Percentiles rank a stretch among this genome's conserved stretches.
Conservation (phyloP, 495 filamentous ascomycete genomes). For the Pseudotulostoma volvatum region DNA sequence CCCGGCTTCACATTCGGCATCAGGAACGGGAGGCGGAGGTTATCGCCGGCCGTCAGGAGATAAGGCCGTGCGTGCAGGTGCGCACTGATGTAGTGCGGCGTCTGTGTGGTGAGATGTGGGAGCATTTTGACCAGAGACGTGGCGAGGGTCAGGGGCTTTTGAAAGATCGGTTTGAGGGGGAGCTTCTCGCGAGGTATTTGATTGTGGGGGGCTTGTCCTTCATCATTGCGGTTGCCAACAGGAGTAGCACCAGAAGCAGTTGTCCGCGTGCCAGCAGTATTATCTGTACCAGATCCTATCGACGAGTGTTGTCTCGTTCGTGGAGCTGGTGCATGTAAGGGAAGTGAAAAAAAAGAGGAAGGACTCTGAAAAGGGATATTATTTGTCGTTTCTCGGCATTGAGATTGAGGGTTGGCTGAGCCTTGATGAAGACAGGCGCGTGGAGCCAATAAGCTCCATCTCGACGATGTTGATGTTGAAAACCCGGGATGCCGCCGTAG, state of each 20-base stretch:
- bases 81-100: slow-evolving; percentile 67
- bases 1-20: slow-evolving; percentile 73
- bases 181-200: slow-evolving; percentile 18
- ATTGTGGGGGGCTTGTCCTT: slow-evolving; percentile 5
- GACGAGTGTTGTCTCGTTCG: slow-evolving; percentile 7
- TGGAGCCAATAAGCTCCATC: no score
- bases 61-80: slow-evolving; percentile 81
- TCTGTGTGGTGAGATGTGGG: slow-evolving; percentile 61
- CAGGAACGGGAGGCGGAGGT: slow-evolving; percentile 81
- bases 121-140: slow-evolving; percentile 49
- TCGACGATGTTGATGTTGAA: slow-evolving; percentile 23
- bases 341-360: slow-evolving; percentile 11
- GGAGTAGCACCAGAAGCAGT: slow-evolving; percentile 5
- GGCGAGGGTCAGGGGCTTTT: slow-evolving; percentile 27
- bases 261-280: background rate
- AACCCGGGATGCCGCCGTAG: slow-evolving; percentile 19
- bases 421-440: slow-evolving; percentile 15
- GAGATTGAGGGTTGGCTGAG: slow-evolving; percentile 9
- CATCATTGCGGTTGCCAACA: no score
- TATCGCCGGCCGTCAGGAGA: slow-evolving; percentile 76
- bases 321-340: slow-evolving; percentile 1
- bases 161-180: slow-evolving; percentile 21
- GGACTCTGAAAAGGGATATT: slow-evolving; percentile 16
- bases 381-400: slow-evolving; percentile 11
- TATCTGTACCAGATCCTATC: background rate